Base-by-base conservation (phyloP, 768 basidiomycete species). In the Mycena filopes region DNA sequence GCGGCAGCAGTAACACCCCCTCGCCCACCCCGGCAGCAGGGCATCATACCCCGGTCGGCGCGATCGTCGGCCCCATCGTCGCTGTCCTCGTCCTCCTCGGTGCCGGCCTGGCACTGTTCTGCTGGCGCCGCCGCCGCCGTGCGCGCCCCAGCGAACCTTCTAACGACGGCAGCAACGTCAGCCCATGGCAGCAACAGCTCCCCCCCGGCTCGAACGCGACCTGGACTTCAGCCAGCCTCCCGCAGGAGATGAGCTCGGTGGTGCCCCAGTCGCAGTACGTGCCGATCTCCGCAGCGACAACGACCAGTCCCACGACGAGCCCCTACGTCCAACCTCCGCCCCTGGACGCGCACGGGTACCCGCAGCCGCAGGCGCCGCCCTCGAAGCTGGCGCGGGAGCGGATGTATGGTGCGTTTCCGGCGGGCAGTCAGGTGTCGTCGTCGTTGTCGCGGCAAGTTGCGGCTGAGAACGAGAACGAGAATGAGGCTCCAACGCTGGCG, bases 121-220 rank as follows among this genome's bases (percentile, higher is more conserved):
- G 20, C n/a, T 65, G 64, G 64, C 64, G 57, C 29, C 64, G 57
- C 28, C 26, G 47, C 40, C n/a, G 21, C 6, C 50, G 45, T 23
- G 8, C 41, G 1, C 2, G 28, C 26, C 8, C 2, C 40, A 31
- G 29, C 15, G 28, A 48, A 21, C 25, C 48, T 18, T 59, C 54
- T n/a, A 45, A 23, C 40, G 29, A 20, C 40, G 40, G 18, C 13
- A 51, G 50, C 26, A n/a, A n/a, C n/a, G n/a, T n/a, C n/a, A n/a
- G n/a, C n/a, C n/a, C n/a, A n/a, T n/a, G n/a, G n/a, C n/a, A n/a
- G n/a, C 38, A 11, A 23, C 20, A 23, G 18, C 42, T 26, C 13
- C 20, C 18, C 47, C 63, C 43, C 45, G 33, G 38, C 55, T 36
- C 36, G 15, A 36, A 36, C 15, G 36, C 36, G 36, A 36, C 36